Evolutionary conservation across 345 rosid species (phyloP).

Genomic region (Barbarea vulgaris): DNA sequence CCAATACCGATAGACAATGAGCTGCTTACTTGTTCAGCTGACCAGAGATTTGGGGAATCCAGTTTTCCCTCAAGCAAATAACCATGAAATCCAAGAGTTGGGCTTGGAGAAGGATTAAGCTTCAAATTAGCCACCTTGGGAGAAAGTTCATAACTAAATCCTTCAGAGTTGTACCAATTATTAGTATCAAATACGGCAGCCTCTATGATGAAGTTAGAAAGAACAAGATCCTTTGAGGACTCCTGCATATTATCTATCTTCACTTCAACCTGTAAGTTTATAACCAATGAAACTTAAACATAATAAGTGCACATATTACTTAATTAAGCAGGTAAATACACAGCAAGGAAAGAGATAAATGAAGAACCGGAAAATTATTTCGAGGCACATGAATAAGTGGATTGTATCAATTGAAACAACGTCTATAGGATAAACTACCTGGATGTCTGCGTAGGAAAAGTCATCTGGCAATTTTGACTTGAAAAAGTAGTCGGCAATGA

Average conservation of each 20-base stretch:
- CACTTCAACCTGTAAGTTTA: conserved; percentile 77
- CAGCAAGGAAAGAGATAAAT: neutral
- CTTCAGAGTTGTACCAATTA: conserved; percentile 58
- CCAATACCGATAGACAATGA: conserved; percentile 9
- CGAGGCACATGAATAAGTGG: conserved; percentile 14
- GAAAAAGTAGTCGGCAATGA: conserved; percentile 91
- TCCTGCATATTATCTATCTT: conserved; percentile 65
- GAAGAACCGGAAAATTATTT: neutral
- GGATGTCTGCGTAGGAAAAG: conserved; percentile 68
- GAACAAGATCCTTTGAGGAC: conserved; percentile 52
- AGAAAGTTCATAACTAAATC: conserved; percentile 52
- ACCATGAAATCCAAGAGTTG: conserved; percentile 66
- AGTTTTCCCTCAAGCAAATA: conserved; percentile 73
- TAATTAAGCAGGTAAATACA: conserved; percentile 7
- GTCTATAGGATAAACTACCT: conserved; percentile 47
- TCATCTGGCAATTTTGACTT: conserved; percentile 71
- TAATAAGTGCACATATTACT: neutral
- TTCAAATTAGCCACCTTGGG: conserved; percentile 64
- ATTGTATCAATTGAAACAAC: neutral
- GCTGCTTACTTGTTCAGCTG: conserved; percentile 84
- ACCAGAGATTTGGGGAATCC: conserved; percentile 88
- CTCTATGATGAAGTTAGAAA: conserved; percentile 64
- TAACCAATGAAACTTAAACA: conserved; percentile 17
- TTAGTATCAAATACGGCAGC: conserved; percentile 77
- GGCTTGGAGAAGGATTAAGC: conserved; percentile 48